Percentiles rank a stretch among this genome's conserved stretches.
phyloP scores from a whole-genome alignment of 108 stramenopile genomes.

The Fistulifera solaris region DNA sequence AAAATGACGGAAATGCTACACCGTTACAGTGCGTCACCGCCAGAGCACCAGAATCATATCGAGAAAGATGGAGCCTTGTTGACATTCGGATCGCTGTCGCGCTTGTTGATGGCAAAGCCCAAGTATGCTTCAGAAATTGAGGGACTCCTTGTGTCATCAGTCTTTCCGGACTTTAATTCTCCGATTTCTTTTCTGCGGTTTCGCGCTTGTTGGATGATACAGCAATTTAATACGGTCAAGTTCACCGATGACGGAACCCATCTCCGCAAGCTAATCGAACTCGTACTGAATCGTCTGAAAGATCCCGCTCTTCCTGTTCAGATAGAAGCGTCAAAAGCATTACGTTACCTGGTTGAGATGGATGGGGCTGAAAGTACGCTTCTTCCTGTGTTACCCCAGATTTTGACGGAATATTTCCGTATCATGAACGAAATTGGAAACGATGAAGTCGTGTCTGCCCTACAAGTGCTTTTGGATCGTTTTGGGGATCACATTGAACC shows the following conservation, averaged over 20 bases:
- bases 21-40: conserved; percentile 63
- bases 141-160: conserved; percentile 79
- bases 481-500: conserved; percentile 94
- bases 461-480: conserved; percentile 88
- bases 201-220: conserved; percentile 93
- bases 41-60: conserved; percentile 69
- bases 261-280: conserved; percentile 46
- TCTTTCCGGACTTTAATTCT: conserved; percentile 90
- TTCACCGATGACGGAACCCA: conserved; percentile 78
- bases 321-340: conserved; percentile 88
- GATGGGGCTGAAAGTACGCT: conserved; percentile 84
- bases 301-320: conserved; percentile 96
- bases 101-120: conserved; percentile 67
- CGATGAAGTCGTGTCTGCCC: conserved; percentile 89
- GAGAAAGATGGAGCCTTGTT: conserved; percentile 91
- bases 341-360: conserved; percentile 86
- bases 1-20: conserved; percentile 77
- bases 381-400: conserved; percentile 83
- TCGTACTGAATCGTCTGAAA: conserved; percentile 72
- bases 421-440: conserved; percentile 97
- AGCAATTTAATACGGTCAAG: conserved; percentile 67
- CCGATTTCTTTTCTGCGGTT: conserved; percentile 87
- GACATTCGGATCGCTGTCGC: conserved; percentile 78
- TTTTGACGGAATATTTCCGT: conserved; percentile 94
- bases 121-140: conserved; percentile 76